These are phyloP conservation scores for Chytriomyces sp. DNA, from an alignment of 192 early-diverging fungal genomes.

Conservation along the genomic window DNA sequence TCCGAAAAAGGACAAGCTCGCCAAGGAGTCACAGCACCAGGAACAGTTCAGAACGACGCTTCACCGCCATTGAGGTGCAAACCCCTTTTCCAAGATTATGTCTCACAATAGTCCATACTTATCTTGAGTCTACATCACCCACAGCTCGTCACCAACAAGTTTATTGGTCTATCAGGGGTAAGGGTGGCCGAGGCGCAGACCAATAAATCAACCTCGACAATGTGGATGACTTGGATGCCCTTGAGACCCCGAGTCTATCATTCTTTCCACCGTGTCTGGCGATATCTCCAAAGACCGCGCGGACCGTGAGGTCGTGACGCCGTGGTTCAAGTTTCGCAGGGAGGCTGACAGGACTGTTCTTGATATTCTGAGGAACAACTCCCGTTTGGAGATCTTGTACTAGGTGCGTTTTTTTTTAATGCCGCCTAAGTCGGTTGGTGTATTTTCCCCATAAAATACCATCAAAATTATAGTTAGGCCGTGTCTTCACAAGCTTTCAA, in stretches of 20 bases:
- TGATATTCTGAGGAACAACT: constrained; percentile 96
- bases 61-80: constrained; percentile 80
- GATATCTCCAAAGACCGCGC: constrained; percentile 95
- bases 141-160: constrained; percentile 79
- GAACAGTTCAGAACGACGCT: constrained; percentile 97
- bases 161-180: constrained; percentile 84
- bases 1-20: constrained; percentile 87
- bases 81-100: neutral
- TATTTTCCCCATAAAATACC: neutral
- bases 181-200: constrained; percentile 87
- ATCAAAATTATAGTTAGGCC: constrained; percentile 1
- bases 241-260: constrained; percentile 96
- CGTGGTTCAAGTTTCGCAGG: constrained; percentile 99
- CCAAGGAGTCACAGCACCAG: constrained; percentile 94
- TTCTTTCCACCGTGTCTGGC: constrained; percentile 91
- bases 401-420: constrained; percentile 62
- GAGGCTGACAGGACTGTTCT: constrained; percentile 98
- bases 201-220: constrained; percentile 78
- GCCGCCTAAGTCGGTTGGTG: neutral
- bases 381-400: constrained; percentile 91
- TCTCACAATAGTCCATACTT: constrained; percentile 73
- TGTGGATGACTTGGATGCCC: constrained; percentile 94
- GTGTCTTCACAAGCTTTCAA: constrained; percentile 91
- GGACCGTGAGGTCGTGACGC: constrained; percentile 96
- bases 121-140: constrained; percentile 77